Evolutionary conservation across 805 yeast species (phyloP).

Genomic region (Suhomyces sp.): DNA sequence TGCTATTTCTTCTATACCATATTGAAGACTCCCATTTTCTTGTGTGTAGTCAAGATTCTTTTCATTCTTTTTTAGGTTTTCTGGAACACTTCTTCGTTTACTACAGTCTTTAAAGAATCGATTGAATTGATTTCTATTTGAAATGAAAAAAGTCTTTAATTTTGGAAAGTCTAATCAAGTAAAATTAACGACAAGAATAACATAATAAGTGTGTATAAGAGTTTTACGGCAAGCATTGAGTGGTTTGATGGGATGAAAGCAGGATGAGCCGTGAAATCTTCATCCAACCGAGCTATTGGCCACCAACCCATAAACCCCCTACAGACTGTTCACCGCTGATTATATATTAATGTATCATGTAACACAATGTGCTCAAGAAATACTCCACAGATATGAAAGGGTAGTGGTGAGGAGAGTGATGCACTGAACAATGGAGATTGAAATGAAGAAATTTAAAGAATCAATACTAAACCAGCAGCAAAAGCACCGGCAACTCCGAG

Average conservation of each 20-base stretch:
- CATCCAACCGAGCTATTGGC: background rate
- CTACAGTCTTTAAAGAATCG: background rate
- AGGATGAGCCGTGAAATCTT: background rate
- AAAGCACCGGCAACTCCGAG: slow-evolving; percentile 42
- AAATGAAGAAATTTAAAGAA: slow-evolving; percentile 28
- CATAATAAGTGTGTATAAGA: background rate
- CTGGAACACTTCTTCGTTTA: too few species aligned
- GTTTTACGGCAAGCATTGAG: background rate
- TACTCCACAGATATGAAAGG: background rate
- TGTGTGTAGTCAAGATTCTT: too few species aligned
- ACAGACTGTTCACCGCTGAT: background rate
- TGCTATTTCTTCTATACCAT: too few species aligned
- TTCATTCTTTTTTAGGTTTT: too few species aligned
- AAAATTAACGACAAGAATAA: background rate
- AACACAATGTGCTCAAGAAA: background rate
- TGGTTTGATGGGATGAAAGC: background rate
- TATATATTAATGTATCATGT: background rate
- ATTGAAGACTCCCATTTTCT: too few species aligned
- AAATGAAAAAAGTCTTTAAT: background rate
- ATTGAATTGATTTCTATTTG: background rate
- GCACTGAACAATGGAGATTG: background rate
- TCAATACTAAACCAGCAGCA: slow-evolving; percentile 50
- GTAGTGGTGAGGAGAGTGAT: background rate
- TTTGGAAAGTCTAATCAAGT: background rate
- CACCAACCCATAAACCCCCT: background rate